Conservation (phyloP, 352 stramenopile species). For the Phytopythium delawarense region DNA sequence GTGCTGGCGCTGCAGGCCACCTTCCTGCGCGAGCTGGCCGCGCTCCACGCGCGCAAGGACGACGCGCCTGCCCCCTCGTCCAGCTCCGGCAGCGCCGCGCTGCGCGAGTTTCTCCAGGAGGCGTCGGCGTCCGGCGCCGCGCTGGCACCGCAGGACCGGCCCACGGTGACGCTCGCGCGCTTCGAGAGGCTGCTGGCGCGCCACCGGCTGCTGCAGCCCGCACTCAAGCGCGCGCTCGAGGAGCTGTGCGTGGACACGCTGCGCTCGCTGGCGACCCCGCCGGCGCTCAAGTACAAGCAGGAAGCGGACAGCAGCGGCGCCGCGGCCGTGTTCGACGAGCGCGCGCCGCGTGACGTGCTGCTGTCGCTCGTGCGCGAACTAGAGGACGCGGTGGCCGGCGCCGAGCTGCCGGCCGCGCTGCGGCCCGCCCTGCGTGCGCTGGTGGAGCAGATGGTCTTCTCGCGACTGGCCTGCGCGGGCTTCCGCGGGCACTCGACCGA, state of each 20-base stretch:
- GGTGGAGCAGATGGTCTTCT: conserved; percentile 77
- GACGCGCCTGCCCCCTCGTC: conserved; percentile 23
- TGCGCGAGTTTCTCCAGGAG: conserved; percentile 39
- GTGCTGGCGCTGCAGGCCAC: conserved; percentile 52
- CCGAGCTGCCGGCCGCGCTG: conserved; percentile 19
- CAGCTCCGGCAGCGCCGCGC: conserved; percentile 9
- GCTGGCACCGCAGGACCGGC: conserved; percentile 29
- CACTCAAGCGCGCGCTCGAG: conserved; percentile 64
- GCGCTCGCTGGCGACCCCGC: conserved; percentile 33
- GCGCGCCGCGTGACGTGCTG: conserved; percentile 59
- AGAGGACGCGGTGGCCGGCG: conserved; percentile 38
- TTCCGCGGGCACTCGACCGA: conserved; percentile 49
- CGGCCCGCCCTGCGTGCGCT: conserved; percentile 35
- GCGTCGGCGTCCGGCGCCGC: conserved; percentile 14
- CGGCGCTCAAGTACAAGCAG: conserved; percentile 10
- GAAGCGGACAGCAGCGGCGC: not conserved
- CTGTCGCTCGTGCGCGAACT: conserved; percentile 65
- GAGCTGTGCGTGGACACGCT: conserved; percentile 62
- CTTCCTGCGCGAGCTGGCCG: conserved; percentile 49
- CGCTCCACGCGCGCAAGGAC: conserved; percentile 27
- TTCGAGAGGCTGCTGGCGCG: conserved; percentile 71
- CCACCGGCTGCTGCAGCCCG: conserved; percentile 50
- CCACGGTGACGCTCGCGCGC: conserved; percentile 38
- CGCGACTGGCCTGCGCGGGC: conserved; percentile 56
- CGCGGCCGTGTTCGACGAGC: conserved; percentile 41